These are phyloP conservation scores for Phytopythium cucurbitacearum DNA, from an alignment of 352 stramenopile species.

Conservation along the genomic window DNA sequence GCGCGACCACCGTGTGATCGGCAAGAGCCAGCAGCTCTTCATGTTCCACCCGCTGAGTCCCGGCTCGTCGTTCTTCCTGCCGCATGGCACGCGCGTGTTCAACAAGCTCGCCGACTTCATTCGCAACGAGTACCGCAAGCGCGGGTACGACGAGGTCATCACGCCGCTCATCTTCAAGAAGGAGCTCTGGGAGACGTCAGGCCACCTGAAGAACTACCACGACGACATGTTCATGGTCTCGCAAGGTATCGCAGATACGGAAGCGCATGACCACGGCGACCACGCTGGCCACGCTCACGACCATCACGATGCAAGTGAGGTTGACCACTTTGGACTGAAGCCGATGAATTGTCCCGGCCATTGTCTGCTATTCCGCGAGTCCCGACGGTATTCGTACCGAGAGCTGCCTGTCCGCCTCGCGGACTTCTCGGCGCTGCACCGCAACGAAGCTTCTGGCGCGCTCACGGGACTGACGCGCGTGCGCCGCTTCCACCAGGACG, in stretches of 20 bases:
- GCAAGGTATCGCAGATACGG: constrained; percentile 45
- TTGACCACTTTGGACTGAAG: constrained; percentile 96
- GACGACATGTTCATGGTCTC: constrained; percentile 95
- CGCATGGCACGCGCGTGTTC: constrained; percentile 97
- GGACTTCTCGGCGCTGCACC: constrained; percentile 94
- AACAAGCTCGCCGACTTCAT: constrained; percentile 93
- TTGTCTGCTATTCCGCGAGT: constrained; percentile 96
- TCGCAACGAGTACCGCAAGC: constrained; percentile 76
- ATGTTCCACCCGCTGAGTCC: constrained; percentile 94
- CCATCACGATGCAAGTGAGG: constrained; percentile 34
- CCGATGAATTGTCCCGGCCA: constrained; percentile 99
- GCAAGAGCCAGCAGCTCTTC: constrained; percentile 95
- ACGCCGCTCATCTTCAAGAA: constrained; percentile 97
- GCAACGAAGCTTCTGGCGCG: constrained; percentile 94
- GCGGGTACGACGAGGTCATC: constrained; percentile 96
- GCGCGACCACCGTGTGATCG: constrained; percentile 94
- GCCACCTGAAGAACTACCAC: constrained; percentile 96
- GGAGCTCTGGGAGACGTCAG: constrained; percentile 96
- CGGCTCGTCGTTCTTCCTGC: constrained; percentile 97
- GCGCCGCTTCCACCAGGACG: constrained; percentile 97
- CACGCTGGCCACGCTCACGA: constrained; percentile 13
- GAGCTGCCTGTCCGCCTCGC: constrained; percentile 93
- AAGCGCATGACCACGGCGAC: constrained; percentile 19
- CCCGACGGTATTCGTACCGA: constrained; percentile 92
- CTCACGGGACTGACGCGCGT: constrained; percentile 96